These are phyloP conservation scores for Rosellinia necatrix DNA, from an alignment of 2,329 filamentous ascomycete genomes.

Conservation along the genomic window DNA sequence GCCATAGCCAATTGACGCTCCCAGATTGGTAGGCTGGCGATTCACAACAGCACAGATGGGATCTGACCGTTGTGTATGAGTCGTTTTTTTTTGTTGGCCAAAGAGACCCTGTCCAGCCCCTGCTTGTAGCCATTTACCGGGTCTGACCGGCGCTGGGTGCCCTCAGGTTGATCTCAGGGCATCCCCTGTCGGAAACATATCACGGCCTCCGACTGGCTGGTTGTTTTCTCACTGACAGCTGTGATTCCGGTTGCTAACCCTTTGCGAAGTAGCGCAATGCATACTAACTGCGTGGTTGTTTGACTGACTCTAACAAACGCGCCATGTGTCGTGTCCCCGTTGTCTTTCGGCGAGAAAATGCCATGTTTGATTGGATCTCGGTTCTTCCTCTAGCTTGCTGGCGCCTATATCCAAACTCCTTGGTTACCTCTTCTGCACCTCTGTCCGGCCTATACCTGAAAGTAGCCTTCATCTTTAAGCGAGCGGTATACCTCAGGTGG, in stretches of 20 bases:
- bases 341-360: background rate
- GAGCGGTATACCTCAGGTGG: no score
- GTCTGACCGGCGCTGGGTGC: background rate
- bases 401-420: slow-evolving; percentile 4
- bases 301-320: slow-evolving; percentile 17
- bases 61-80: background rate
- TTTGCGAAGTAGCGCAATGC: background rate
- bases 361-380: slow-evolving; percentile 24
- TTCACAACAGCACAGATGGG: background rate
- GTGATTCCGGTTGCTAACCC: background rate
- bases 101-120: slow-evolving; percentile 5
- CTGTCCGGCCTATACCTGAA: no score
- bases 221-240: slow-evolving; percentile 14
- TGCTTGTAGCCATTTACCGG: slow-evolving; percentile 8
- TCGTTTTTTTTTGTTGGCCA: background rate
- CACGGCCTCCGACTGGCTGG: slow-evolving; percentile 19
- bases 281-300: background rate
- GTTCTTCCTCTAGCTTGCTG: slow-evolving; percentile 11
- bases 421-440: no score
- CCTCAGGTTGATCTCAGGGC: slow-evolving; percentile 14
- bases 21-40: background rate
- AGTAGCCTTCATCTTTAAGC: background rate
- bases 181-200: slow-evolving; percentile 20
- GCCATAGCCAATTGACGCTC: background rate
- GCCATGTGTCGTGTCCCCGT: slow-evolving; percentile 4